Evolutionary conservation across 192 early-diverging fungal genomes (phyloP), one percentile per base, ranked within the genome.

Genomic region (Coemansia sp.): DNA sequence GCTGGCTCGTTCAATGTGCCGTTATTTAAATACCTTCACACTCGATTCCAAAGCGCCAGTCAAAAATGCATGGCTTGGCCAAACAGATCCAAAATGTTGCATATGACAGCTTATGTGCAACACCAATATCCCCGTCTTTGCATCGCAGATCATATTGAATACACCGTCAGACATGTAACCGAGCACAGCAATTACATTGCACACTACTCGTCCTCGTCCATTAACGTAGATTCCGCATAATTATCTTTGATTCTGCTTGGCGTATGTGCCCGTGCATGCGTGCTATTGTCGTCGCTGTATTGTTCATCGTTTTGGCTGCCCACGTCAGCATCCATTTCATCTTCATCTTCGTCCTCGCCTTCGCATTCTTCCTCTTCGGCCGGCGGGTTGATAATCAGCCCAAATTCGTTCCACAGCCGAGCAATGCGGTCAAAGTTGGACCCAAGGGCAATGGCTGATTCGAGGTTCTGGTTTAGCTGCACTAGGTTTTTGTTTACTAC

Each of bases 401-500:
- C 78, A 68, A 80, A 80, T 22, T 74, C 78, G 45, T 52, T 68
- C 78, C 78, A 80, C 27, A 80, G 57, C 8, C 52, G 61, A 14
- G 72, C 63, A 24, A 75, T 67, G 6, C 73, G 67, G 23, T 60
- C 65, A 72, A 80, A 80, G 58, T 64, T 68, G 58, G 56, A 56
- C 23, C 78, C 63, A 3, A 80, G 69, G 11, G 73, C 58, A 12
- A 80, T 72, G 19, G 72, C 73, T 15, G 78, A 80, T 55, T 75
- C 78, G 22, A 75, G 55, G 59, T 80, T 80, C 38, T 75, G 78
- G 59, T 69, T 75, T 29, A 80, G 65, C 60, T 80, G 78, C n/a
- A 66, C 19, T 15, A 80, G 48, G 49, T 75, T 69, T 23, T 69
- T 56, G 62, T 75, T 80, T 38, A 72, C 68, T 0, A 51, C 56